Base-by-base conservation (phyloP, 176 grass and related monocot genomes). In the maize (Zea mays) region DNA sequence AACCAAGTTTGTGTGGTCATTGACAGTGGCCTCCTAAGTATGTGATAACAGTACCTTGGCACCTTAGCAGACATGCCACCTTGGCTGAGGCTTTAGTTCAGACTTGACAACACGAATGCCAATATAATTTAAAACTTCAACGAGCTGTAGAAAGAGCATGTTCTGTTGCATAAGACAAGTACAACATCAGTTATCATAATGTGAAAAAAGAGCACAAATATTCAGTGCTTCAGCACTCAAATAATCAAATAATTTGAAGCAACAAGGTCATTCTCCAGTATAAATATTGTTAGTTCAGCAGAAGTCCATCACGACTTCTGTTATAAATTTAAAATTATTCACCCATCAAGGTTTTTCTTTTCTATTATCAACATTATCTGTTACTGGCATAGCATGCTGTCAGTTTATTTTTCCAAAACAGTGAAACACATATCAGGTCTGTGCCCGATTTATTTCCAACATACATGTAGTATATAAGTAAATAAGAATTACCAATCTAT, bases 21-120 rank as follows among this genome's bases (percentile, higher is more conserved):
- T 3, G 0, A 38, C 27, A 48, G 19, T 62, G 55, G 0, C 37
- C 8, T 14, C 59, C 3, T 41, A 33, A 37, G 20, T 39, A 69
- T 68, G 50, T 44, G 42, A 67, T 66, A 40, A 61, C 10, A 74
- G 12, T 79, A 83, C 86, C 86, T 83, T 74, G 68, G 46, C 21
- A 74, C 36, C 60, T 83, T 88, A 21, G 51, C 37, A 73, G 86
- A 74, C 86, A 88, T 88, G 80, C 13, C 71, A 74, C 37, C 42
- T 48, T 78, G 67, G 34, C n/a, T 78, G 59, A 9, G 58, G 41
- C 15, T 16, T 50, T 47, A 39, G 52, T 37, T 40, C 42, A 58
- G 77, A 73, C 4, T 59, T 6, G 20, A 77, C 41, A 49, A 66
- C 8, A 77, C 47, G 38, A 40, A 67, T 19, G 52, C 15, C 10